phyloP scores from a whole-genome alignment of 2,329 filamentous ascomycete species.

The Xylariaceae sp. region DNA sequence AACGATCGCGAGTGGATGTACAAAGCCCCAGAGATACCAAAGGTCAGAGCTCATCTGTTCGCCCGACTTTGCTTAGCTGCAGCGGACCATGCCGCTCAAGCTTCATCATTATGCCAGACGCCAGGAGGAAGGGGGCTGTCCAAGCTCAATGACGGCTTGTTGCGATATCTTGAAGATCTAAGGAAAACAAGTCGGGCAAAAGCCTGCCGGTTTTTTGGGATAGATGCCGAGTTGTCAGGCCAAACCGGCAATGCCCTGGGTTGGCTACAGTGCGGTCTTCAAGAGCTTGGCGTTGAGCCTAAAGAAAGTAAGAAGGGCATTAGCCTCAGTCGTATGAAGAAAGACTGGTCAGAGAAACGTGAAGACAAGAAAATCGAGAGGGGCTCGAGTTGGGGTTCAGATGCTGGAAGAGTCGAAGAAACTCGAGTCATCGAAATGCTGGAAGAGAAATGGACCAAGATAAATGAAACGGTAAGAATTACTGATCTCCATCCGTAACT shows the following conservation, averaged over 20 bases:
- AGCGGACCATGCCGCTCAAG: slow-evolving; percentile 79
- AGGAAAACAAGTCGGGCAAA: slow-evolving; percentile 72
- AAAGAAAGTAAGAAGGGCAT: slow-evolving; percentile 47
- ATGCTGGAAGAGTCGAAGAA: slow-evolving; percentile 83
- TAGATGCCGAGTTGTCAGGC: slow-evolving; percentile 80
- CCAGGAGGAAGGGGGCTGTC: slow-evolving; percentile 32
- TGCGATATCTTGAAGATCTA: slow-evolving; percentile 73
- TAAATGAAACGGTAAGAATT: slow-evolving; percentile 78
- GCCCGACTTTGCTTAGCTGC: slow-evolving; percentile 84
- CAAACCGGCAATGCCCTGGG: slow-evolving; percentile 81
- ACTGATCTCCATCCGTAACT: not conserved
- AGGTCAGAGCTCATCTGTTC: slow-evolving; percentile 83
- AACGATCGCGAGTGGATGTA: slow-evolving; percentile 97
- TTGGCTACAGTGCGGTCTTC: slow-evolving; percentile 75
- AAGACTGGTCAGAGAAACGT: slow-evolving; percentile 66
- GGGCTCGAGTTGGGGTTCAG: slow-evolving; percentile 69
- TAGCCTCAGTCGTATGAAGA: slow-evolving; percentile 53
- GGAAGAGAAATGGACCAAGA: slow-evolving; percentile 82
- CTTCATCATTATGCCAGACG: slow-evolving; percentile 47
- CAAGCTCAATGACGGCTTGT: slow-evolving; percentile 60
- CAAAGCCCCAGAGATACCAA: slow-evolving; percentile 78
- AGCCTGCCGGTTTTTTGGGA: slow-evolving; percentile 83
- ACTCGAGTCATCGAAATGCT: slow-evolving; percentile 81
- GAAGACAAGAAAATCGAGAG: slow-evolving; percentile 79
- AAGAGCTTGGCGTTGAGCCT: slow-evolving; percentile 64